Evolutionary conservation across 306 rosid genomes (phyloP), one percentile per base, ranked within the genome.

Genomic region (Trichosanthes cucumerina): DNA sequence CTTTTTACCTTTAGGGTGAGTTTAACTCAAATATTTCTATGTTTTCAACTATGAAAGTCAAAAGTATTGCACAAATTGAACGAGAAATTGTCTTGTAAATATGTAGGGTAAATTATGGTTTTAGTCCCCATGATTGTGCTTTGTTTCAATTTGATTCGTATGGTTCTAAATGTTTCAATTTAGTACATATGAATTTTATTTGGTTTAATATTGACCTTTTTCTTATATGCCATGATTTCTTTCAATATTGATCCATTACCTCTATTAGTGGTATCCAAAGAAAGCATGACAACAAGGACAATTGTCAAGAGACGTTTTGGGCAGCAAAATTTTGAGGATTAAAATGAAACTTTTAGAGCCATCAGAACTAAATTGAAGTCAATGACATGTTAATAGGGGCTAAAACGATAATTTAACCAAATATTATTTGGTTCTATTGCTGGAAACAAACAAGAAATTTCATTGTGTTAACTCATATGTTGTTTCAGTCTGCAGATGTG

Each of bases 401-500:
- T 59, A 26, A 26, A 28, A 59, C 13, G 65, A 60, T 28, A 28
- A 28, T 63, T 15, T 28, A 9, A 1, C 13, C 3, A 26, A 65
- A 19, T 4, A 9, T 21, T 68, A 41, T 4, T 10, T 11, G 13
- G 41, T 19, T 64, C 3, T 64, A 0, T 1, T 39, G 19, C 33
- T 57, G 14, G 7, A 4, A 43, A 36, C 26, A 18, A 65, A 65
- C 18, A 34, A 3, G 9, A 66, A 26, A 4, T 8, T 12, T 1
- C 0, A 0, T 0, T 0, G 36, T 15, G 9, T 46, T 0, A 13
- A 43, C 43, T 74, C 39, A 74, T 74, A 31, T 31, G 18, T 16
- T 49, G 26, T 50, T 74, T 28, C 72, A 74, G 78, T 74, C 46
- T 74, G 78, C 78, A 74, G 78, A 74, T 74, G 78, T 74, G 78